Evolutionary conservation across 2,329 filamentous ascomycete species (phyloP).

Genomic region (Aciculosporium take): DNA sequence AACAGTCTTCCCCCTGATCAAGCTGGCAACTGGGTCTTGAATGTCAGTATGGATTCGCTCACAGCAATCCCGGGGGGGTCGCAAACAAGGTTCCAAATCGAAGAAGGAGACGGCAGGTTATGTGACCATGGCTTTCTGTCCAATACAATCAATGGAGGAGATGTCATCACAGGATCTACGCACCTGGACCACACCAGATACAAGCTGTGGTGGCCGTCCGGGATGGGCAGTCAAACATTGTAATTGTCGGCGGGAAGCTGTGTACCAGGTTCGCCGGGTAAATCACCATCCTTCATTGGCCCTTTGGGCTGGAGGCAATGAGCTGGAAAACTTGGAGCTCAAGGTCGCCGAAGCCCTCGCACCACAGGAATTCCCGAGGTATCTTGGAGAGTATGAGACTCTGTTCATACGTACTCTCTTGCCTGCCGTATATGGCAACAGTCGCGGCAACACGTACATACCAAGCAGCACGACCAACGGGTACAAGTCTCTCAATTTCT

Average conservation of each 20-base stretch:
- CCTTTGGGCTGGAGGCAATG: conserved; percentile 42
- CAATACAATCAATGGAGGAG: conserved; percentile 25
- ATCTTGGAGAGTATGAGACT: conserved; percentile 37
- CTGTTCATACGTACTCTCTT: conserved; percentile 42
- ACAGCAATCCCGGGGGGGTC: conserved; percentile 30
- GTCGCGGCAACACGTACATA: conserved; percentile 44
- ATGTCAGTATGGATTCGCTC: conserved; percentile 44
- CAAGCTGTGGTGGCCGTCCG: conserved; percentile 47
- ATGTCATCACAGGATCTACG: conserved; percentile 33
- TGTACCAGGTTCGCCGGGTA: conserved; percentile 45
- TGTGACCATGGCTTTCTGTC: conserved; percentile 13
- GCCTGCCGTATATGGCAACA: conserved; percentile 42
- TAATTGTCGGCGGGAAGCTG: conserved; percentile 42
- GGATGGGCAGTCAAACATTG: conserved; percentile 40
- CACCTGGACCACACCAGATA: conserved; percentile 28
- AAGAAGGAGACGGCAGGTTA: conserved; percentile 24
- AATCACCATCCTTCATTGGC: conserved; percentile 46
- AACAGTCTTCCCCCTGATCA: conserved; percentile 45
- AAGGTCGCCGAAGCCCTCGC: conserved; percentile 20
- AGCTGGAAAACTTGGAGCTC: conserved; percentile 43
- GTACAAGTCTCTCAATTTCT: conserved; percentile 39
- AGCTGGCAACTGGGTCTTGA: conserved; percentile 41
- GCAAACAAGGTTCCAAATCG: conserved; percentile 30
- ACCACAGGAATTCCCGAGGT: conserved; percentile 23
- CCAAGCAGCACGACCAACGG: conserved; percentile 47